Conservation (phyloP, 2,329 filamentous ascomycete genomes). For the Clonostachys sp. region DNA sequence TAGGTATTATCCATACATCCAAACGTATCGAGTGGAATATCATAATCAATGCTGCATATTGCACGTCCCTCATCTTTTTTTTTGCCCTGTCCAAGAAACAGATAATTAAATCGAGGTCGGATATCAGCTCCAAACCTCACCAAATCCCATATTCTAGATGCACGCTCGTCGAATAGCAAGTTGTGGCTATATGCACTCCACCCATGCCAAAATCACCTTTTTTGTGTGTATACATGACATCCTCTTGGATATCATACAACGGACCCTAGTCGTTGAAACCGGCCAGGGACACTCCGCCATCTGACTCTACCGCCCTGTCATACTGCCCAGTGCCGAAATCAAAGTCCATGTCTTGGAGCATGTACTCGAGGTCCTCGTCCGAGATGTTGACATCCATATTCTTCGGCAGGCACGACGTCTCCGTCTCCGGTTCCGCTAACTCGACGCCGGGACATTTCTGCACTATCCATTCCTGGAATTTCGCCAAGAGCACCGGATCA, state of each 20-base stretch:
- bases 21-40: too few relatives aligned
- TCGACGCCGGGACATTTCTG: constrained; percentile 14
- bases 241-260: constrained; percentile 5
- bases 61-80: too few relatives aligned
- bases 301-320: background rate
- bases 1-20: too few relatives aligned
- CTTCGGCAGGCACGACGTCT: constrained; percentile 11
- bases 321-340: constrained; percentile 15
- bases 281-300: constrained; percentile 18
- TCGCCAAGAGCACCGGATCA: constrained; percentile 43
- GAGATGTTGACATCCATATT: constrained; percentile 28
- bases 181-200: too few relatives aligned
- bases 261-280: constrained; percentile 13
- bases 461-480: constrained; percentile 45
- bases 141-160: too few relatives aligned
- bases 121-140: too few relatives aligned
- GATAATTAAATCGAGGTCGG: too few relatives aligned
- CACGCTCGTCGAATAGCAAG: too few relatives aligned
- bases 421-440: background rate
- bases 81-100: too few relatives aligned
- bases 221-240: background rate
- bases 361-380: constrained; percentile 29
- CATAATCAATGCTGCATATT: too few relatives aligned
- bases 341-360: constrained; percentile 38
- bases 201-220: too few relatives aligned